Evolutionary conservation across 805 yeast species (phyloP).

Genomic region (Lipomyces orientalis): DNA sequence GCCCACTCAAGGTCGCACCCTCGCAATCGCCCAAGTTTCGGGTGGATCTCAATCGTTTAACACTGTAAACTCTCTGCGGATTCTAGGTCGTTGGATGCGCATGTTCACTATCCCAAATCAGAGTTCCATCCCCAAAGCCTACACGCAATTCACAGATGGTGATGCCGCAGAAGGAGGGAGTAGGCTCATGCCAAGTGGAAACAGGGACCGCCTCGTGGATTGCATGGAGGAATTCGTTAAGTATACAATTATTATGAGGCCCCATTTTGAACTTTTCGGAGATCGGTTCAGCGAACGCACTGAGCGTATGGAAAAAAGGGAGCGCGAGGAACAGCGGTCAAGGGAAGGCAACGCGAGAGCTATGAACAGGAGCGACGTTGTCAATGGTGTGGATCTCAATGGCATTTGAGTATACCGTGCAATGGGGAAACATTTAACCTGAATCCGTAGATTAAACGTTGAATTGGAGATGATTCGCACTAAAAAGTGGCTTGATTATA

Average conservation of each 20-base stretch:
- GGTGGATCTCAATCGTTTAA: slow-evolving; percentile 20
- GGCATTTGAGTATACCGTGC: no score
- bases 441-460: no score
- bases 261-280: slow-evolving; percentile 6
- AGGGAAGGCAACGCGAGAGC: no score
- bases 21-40: slow-evolving; percentile 16
- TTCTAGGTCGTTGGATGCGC: slow-evolving; percentile 22
- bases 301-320: slow-evolving; percentile 8
- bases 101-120: slow-evolving; percentile 20
- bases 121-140: slow-evolving; percentile 18
- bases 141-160: slow-evolving; percentile 8
- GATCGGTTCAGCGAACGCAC: slow-evolving; percentile 16
- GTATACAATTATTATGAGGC: slow-evolving; percentile 10
- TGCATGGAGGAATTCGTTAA: slow-evolving; percentile 15
- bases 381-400: no score
- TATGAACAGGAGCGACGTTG: no score
- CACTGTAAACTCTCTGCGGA: slow-evolving; percentile 18
- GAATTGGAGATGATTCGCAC: no score
- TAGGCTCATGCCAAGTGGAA: slow-evolving; percentile 9
- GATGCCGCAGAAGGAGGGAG: slow-evolving; percentile 3
- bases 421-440: no score
- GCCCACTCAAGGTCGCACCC: slow-evolving; percentile 19
- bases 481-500: no score
- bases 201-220: slow-evolving; percentile 19
- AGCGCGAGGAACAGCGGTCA: not conserved